Base-by-base conservation (phyloP, 2,329 filamentous ascomycete genomes). In the Penicillium hesseltinei region DNA sequence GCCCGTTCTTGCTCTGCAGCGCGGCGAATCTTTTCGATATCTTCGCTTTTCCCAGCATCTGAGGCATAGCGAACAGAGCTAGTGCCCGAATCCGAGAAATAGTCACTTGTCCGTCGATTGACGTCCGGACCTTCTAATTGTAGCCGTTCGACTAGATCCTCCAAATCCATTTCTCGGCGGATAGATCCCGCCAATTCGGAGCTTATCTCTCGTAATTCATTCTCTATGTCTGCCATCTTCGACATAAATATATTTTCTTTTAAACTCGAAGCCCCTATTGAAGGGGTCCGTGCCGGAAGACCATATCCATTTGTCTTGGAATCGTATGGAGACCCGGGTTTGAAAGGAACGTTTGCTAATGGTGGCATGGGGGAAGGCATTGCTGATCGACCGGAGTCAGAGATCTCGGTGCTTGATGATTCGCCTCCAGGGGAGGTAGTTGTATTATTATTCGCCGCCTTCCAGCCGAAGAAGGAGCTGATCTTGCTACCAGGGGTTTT, bases 21-120 rank as follows among this genome's bases (percentile, higher is more conserved):
- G 63, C 94, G 84, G 66, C 92, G 89, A 45, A 94, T 82, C 73
- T 87, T 90, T 59, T 96, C 91, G 35, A 97, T 79, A 72, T 97
- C 91, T 68, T 88, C 85, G 33, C 75, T 77, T 45, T 83, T 81
- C 40, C 65, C 66, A 58, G 84, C 80, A 46, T 90, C 88, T 60
- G 83, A 78, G 1, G 88, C 87, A 69, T 88, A 88, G 68, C 91
- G 89, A 52, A 90, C 83, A 1, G 91, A 93, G 73, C 91, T 93
- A 57, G 91, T 88, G 33, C 94, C 94, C 6, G 92, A 96, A 73
- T 99, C 94, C 2, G 94, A 99, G 73, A 94, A 99, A 77, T 99
- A 97, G 76, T 99, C 94, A 76, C 94, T 97, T 10, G 91, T 95
- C 59, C 93, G 85, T 72, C 89, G 88, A 62, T 84, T 87, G 29